Evolutionary conservation across 257 asterid genomes (phyloP).

Genomic region (Craterostigma plantagineum): DNA sequence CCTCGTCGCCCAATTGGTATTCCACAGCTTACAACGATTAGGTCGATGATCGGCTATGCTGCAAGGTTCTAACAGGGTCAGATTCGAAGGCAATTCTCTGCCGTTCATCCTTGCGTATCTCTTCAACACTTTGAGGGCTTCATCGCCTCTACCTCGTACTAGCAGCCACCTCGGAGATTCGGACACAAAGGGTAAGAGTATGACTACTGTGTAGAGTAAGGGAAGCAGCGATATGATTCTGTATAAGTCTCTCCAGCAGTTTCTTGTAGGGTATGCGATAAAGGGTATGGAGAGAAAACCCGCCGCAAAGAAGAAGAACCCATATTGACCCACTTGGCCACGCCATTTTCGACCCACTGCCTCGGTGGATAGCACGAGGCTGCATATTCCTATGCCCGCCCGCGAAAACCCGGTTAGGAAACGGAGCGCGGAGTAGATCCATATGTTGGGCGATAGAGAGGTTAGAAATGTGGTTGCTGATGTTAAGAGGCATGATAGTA

Average conservation of each 20-base stretch:
- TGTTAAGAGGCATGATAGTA: slow-evolving; percentile 35
- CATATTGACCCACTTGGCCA: slow-evolving; percentile 39
- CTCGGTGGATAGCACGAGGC: slow-evolving; percentile 37
- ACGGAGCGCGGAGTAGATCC: slow-evolving; percentile 37
- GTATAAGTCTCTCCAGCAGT: slow-evolving; percentile 36
- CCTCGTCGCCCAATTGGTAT: slow-evolving; percentile 30
- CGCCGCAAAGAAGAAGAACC: slow-evolving; percentile 42
- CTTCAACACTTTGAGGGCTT: slow-evolving; percentile 32
- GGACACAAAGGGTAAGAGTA: slow-evolving; percentile 31
- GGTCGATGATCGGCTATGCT: background rate
- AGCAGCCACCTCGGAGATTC: slow-evolving; percentile 59
- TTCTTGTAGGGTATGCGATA: slow-evolving; percentile 36
- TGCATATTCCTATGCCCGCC: slow-evolving; percentile 46
- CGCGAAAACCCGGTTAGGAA: slow-evolving; percentile 37
- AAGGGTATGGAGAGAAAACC: slow-evolving; percentile 44
- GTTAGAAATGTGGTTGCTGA: slow-evolving; percentile 30
- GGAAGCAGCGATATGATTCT: slow-evolving; percentile 25
- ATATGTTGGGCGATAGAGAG: slow-evolving; percentile 38
- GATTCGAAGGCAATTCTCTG: slow-evolving; percentile 21
- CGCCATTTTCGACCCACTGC: slow-evolving; percentile 46
- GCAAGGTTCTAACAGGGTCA: slow-evolving; percentile 18
- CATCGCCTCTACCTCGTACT: slow-evolving; percentile 32
- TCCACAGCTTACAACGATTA: slow-evolving; percentile 27
- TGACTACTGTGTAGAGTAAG: slow-evolving; percentile 22
- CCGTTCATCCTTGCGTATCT: slow-evolving; percentile 38